phyloP scores from a whole-genome alignment of 2,329 filamentous ascomycete genomes.

The Ceratocystis destructans region DNA sequence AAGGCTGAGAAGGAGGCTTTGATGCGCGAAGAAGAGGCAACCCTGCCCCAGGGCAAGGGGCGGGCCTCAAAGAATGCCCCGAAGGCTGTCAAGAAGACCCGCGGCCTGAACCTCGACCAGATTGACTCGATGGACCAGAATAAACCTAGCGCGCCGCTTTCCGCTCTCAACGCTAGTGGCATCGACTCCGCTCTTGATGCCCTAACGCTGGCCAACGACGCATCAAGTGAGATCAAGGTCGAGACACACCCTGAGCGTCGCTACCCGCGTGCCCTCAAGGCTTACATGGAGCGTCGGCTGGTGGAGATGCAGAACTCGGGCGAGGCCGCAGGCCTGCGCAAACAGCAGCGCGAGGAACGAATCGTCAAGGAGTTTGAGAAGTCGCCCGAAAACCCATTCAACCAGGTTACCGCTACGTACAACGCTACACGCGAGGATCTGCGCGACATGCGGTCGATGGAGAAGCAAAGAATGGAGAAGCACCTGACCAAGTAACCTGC shows the following conservation, averaged over 20 bases:
- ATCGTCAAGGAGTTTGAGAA: constrained; percentile 90
- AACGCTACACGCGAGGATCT: constrained; percentile 71
- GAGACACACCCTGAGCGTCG: constrained; percentile 81
- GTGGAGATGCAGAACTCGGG: constrained; percentile 77
- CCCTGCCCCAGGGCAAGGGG: constrained; percentile 39
- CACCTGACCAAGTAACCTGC: constrained; percentile 37
- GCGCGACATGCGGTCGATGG: constrained; percentile 46
- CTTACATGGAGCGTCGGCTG: constrained; percentile 67
- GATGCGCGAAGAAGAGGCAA: constrained; percentile 68
- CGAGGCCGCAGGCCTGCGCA: constrained; percentile 53
- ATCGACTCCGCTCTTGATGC: constrained; percentile 93
- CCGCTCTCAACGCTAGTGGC: constrained; percentile 63
- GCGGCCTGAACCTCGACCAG: constrained; percentile 60
- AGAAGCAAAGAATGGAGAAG: constrained; percentile 62
- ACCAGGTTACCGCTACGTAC: constrained; percentile 63
- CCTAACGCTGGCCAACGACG: constrained; percentile 47
- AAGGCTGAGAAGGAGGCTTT: constrained; percentile 85
- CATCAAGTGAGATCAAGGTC: constrained; percentile 45
- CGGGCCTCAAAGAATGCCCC: constrained; percentile 52
- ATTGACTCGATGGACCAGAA: constrained; percentile 57
- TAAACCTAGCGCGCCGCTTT: constrained; percentile 28
- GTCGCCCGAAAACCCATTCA: constrained; percentile 89
- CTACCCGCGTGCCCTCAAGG: constrained; percentile 72
- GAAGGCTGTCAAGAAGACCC: constrained; percentile 46
- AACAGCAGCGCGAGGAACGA: constrained; percentile 71